Percentiles rank a stretch among this genome's conserved stretches.
Conservation (phyloP, 441 rosid genomes). For the Erodium texanum region DNA sequence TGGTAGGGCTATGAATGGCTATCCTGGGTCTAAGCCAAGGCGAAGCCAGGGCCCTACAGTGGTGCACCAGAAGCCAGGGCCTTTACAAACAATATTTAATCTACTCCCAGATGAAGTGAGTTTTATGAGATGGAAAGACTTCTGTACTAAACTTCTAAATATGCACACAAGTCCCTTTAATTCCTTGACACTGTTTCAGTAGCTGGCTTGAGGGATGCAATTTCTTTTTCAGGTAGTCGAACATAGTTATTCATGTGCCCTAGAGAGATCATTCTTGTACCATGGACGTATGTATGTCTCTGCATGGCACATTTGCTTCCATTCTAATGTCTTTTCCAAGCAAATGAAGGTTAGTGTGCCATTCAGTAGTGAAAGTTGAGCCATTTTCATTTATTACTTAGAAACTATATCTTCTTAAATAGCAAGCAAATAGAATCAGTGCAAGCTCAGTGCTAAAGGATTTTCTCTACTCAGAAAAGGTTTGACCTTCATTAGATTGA, state of each 20-base stretch:
- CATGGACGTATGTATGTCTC: constrained; percentile 98
- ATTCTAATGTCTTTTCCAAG: constrained; percentile 96
- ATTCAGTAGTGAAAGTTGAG: constrained; percentile 8
- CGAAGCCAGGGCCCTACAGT: constrained; percentile 13
- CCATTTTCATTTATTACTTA: not conserved
- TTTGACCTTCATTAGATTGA: not conserved
- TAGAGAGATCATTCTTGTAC: constrained; percentile 95
- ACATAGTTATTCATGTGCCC: constrained; percentile 90
- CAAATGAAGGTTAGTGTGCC: constrained; percentile 76
- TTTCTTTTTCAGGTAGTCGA: constrained; percentile 60
- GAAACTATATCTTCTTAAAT: constrained; percentile 14
- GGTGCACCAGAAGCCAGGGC: constrained; percentile 57
- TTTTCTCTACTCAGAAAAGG: not conserved
- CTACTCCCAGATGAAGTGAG: constrained; percentile 92
- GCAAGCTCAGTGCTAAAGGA: not conserved
- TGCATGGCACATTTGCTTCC: constrained; percentile 98
- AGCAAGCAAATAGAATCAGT: constrained; percentile 8
- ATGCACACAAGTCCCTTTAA: not conserved
- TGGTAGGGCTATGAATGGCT: constrained; percentile 59
- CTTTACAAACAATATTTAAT: constrained; percentile 80
- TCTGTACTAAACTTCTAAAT: constrained; percentile 7
- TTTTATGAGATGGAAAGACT: constrained; percentile 9
- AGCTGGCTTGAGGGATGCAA: not conserved
- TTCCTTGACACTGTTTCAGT: constrained; percentile 5
- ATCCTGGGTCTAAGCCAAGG: constrained; percentile 59